phyloP scores from a whole-genome alignment of 2,329 filamentous ascomycete species.

The Calonectria ilicicola region DNA sequence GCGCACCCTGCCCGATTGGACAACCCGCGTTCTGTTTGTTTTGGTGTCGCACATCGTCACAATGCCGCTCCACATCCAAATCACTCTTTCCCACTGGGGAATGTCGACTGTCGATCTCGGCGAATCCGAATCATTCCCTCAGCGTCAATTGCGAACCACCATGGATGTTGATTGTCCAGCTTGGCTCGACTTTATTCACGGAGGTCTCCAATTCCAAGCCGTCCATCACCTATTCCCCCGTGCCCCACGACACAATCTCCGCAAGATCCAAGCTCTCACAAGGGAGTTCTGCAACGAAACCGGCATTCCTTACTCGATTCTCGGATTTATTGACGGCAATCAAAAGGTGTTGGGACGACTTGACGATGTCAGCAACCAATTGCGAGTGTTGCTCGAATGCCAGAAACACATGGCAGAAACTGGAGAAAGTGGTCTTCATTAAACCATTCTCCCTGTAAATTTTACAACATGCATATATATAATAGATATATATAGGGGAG shows the following conservation, averaged over 20 bases:
- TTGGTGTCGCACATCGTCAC: slow-evolving; percentile 74
- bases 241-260: slow-evolving; percentile 76
- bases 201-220: slow-evolving; percentile 79
- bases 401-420: slow-evolving; percentile 63
- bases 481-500: not conserved
- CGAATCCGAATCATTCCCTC: slow-evolving; percentile 74
- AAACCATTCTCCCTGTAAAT: not conserved
- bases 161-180: slow-evolving; percentile 80
- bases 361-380: slow-evolving; percentile 71
- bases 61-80: slow-evolving; percentile 77
- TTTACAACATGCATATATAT: not conserved
- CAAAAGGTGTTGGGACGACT: slow-evolving; percentile 61
- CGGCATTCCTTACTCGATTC: slow-evolving; percentile 70
- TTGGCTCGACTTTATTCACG: slow-evolving; percentile 80
- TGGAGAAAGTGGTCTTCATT: slow-evolving; percentile 55
- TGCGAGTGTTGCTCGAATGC: slow-evolving; percentile 69
- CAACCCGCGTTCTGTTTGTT: slow-evolving; percentile 70
- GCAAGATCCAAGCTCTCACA: slow-evolving; percentile 69
- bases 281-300: slow-evolving; percentile 74
- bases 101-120: slow-evolving; percentile 77
- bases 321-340: slow-evolving; percentile 73
- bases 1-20: slow-evolving; percentile 68
- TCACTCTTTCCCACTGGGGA: slow-evolving; percentile 79
- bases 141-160: slow-evolving; percentile 77
- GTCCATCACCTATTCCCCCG: slow-evolving; percentile 78